phyloP scores from a whole-genome alignment of 768 basidiomycete genomes.

The Pulveroboletus sp. region DNA sequence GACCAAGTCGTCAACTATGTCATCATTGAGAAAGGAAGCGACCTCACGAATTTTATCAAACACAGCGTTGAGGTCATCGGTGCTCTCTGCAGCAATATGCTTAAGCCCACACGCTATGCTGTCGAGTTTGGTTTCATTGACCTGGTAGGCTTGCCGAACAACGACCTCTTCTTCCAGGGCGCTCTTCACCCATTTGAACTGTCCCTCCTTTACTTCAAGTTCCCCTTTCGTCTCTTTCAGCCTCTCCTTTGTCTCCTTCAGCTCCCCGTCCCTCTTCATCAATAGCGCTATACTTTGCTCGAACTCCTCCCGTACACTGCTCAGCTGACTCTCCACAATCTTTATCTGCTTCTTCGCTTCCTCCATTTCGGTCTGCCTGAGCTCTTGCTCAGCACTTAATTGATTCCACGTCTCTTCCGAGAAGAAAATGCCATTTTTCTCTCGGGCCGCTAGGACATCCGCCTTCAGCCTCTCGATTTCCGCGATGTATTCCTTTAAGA shows the following conservation, averaged over 20 bases:
- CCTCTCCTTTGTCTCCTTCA: conserved; percentile 55
- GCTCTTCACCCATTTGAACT: conserved; percentile 52
- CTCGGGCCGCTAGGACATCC: conserved; percentile 84
- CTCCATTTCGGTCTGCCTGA: conserved; percentile 68
- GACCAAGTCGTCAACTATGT: conserved; percentile 6
- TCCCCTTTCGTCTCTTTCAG: conserved; percentile 49
- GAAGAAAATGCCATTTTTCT: conserved; percentile 95
- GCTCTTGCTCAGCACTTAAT: conserved; percentile 70
- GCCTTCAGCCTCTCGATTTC: conserved; percentile 93
- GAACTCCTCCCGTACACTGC: conserved; percentile 80
- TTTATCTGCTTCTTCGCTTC: conserved; percentile 82
- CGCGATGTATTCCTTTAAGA: conserved; percentile 88
- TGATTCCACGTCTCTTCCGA: conserved; percentile 88
- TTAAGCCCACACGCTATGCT: conserved; percentile 68
- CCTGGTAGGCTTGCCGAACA: conserved; percentile 72
- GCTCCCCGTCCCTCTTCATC: conserved; percentile 69
- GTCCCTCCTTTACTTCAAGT: conserved; percentile 49
- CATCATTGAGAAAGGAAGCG: background rate
- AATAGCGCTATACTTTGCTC: conserved; percentile 82
- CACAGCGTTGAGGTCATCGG: conserved; percentile 63
- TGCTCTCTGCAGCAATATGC: conserved; percentile 58
- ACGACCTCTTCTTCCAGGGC: conserved; percentile 76
- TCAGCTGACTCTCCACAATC: conserved; percentile 78
- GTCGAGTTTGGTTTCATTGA: conserved; percentile 67
- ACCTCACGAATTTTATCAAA: conserved; percentile 80